Evolutionary conservation across 2,329 filamentous ascomycete species (phyloP), one percentile per base, ranked within the genome.

Genomic region (Pezicula radicicola): DNA sequence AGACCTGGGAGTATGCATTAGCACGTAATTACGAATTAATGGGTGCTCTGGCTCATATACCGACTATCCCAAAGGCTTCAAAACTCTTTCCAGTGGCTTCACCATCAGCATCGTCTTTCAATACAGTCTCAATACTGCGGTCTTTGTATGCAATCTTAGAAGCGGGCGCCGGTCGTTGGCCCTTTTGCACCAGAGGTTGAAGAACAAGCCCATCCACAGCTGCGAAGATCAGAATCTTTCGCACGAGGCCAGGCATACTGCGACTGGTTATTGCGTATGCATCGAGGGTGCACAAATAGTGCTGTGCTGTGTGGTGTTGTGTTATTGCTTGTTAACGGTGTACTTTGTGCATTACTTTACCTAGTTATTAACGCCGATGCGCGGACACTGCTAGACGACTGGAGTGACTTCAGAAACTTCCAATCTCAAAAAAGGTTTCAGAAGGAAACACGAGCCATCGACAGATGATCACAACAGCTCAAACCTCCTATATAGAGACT

Each of bases 1-100:
- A 99, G 74, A 19, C 94, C 93, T 97, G 21, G 57, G 15, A 28
- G 46, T 25, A 44, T 16, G 10, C 13, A 30, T 57, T 33, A 56
- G 52, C 55, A 49, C 27, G 6, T 30, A 46, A 25, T 28, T 12
- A 7, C 18, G n/a, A 13, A 42, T 19, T 6, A 18, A 33, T 13
- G 10, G 7, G 30, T 15, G 40, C n/a, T 21, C 10, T 10, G 48
- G n/a, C 5, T 15, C 19, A 55, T 64, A 52, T 58, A 68, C 66
- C 66, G 48, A 69, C 60, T 46, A 69, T 57, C 8, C 66, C 66
- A 55, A 67, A 69, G 16, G 64, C 64, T 55, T 68, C 66, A 42
- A 68, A 68, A n/a, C 57, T 55, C 43, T 62, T 64, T 12, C 52
- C 56, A 19, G 43, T 33, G 3, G 36, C 46, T 33, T 57, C 54